Evolutionary conservation across 2,329 filamentous ascomycete species (phyloP).

Genomic region (Neurospora sp.): DNA sequence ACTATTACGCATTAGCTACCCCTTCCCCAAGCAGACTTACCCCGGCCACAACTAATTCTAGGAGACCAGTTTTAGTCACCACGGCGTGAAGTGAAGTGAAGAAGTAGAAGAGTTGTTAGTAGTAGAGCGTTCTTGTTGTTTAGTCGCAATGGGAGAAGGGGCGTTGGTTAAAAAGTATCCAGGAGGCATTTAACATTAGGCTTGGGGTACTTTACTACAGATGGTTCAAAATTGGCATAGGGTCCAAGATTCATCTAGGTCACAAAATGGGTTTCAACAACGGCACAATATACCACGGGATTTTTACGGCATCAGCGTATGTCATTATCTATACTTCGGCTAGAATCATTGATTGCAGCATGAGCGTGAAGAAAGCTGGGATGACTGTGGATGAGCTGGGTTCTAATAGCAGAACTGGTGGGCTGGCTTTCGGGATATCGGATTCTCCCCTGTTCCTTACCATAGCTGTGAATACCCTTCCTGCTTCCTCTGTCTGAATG

Average conservation of each 20-base stretch:
- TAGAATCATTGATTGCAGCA: not conserved
- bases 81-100: not conserved
- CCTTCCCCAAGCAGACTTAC: conserved; percentile 74
- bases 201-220: not conserved
- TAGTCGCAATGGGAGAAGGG: not conserved
- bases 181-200: not conserved
- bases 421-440: not conserved
- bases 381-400: not conserved
- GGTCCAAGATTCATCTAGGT: conserved; percentile 13
- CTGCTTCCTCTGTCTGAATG: no score
- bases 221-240: conserved; percentile 11
- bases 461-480: no score
- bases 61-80: not conserved
- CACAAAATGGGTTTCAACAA: conserved; percentile 23
- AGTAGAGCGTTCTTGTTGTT: not conserved
- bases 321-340: not conserved
- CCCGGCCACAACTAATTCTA: conserved; percentile 29
- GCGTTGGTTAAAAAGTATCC: conserved; percentile 7
- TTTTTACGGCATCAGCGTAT: not conserved
- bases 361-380: not conserved
- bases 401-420: not conserved
- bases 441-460: not conserved
- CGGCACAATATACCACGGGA: conserved; percentile 7
- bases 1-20: conserved; percentile 46
- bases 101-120: not conserved